Conservation (phyloP, 2,329 filamentous ascomycete genomes). For the Mariannaea sp. region DNA sequence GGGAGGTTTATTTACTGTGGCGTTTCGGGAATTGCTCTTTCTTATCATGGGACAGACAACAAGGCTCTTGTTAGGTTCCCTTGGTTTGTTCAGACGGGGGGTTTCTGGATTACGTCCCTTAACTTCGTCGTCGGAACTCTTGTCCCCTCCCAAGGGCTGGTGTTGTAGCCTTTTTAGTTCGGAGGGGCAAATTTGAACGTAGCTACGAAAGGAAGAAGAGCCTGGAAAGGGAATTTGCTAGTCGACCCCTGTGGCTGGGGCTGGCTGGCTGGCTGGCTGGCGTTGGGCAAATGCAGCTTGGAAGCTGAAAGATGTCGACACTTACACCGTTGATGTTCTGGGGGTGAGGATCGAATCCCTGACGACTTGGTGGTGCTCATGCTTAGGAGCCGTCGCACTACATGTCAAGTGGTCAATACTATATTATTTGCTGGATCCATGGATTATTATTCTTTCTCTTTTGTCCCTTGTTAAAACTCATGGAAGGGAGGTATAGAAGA, state of each 20-base stretch:
- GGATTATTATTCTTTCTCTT: too few relatives aligned
- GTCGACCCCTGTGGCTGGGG: not conserved
- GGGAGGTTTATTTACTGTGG: slow-evolving; percentile 30
- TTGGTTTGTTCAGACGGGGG: too few relatives aligned
- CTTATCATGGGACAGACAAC: slow-evolving; percentile 5
- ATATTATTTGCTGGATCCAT: too few relatives aligned
- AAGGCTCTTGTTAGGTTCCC: not conserved
- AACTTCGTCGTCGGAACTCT: too few relatives aligned
- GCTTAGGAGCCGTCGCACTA: not conserved
- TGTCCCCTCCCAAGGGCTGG: too few relatives aligned
- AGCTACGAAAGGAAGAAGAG: not conserved
- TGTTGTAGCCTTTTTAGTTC: slow-evolving; percentile 9
- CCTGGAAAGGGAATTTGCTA: slow-evolving; percentile 1
- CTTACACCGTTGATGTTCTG: too few relatives aligned
- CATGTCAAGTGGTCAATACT: too few relatives aligned
- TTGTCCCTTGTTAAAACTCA: too few relatives aligned
- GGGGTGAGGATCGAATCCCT: not conserved
- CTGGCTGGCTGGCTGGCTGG: slow-evolving; percentile 11
- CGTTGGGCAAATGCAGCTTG: slow-evolving; percentile 12
- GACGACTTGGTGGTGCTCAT: not conserved
- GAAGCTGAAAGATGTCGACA: not conserved
- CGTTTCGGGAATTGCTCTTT: slow-evolving; percentile 29
- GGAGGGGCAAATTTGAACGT: not conserved
- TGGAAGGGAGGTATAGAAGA: too few relatives aligned
- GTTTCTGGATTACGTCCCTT: too few relatives aligned